Base-by-base conservation (phyloP, 176 grass and related monocot genomes). In the Eragrostis nindensis region DNA sequence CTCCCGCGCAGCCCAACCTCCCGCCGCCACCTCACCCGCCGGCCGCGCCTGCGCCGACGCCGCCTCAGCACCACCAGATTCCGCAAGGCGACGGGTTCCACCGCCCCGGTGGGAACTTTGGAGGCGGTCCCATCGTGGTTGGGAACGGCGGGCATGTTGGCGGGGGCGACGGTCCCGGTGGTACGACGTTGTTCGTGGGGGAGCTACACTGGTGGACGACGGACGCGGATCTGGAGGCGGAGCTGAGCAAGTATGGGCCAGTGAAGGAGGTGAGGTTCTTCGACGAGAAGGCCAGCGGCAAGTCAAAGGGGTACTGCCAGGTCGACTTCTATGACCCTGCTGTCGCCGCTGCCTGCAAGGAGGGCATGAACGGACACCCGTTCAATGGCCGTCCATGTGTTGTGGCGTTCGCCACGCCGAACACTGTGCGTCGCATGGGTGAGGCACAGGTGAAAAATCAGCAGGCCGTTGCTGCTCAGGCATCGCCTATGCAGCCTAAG, bases 181-280 rank as follows among this genome's bases (percentile, higher is more conserved):
- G 91, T 17, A 91, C 84, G 16, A 90, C 79, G 21, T 64, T 97
- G 49, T 97, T 97, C 70, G 91, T 94, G 17, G 94, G 91, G 1
- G 94, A 97, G 40, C 94, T 97, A 24, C 91, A 97, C 79, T 97
- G 94, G 94, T 97, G 94, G 94, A 97, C 94, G 39, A 94, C 94
- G 7, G 94, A 97, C 68, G 94, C 89, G 4, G 91, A 97, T 80
- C 86, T 97, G 15, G 89, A 94, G 75, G 76, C 27, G 4, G 94
- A 97, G 75, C 61, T 94, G 24, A 81, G 81, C 62, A 97, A 94
- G 78, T 94, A 94, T 54, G 94, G 91, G 7, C 91, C 79, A 61
- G 86, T 94, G 44, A 97, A 97, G 78, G 94, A 97, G 77, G 86
- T 97, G 47, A 90, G 83, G 46, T 97, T 97, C 82, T 97, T 94